Evolutionary conservation across 169 alveolate genomes (phyloP).

Genomic region (Cryptosporidium muris): DNA sequence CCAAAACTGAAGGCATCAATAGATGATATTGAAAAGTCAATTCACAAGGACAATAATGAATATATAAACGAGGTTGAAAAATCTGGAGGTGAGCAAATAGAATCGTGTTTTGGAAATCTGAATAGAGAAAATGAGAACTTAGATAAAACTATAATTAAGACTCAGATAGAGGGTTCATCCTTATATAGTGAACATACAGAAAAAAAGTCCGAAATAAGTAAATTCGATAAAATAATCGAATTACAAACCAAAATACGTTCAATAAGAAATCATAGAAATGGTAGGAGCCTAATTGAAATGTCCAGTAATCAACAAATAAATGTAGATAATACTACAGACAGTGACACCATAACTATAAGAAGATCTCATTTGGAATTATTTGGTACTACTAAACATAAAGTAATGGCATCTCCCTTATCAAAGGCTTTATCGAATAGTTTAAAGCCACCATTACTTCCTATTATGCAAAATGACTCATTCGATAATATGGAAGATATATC

Average conservation of each 20-base stretch:
- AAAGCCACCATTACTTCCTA: too few relatives aligned
- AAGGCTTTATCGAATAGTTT: too few relatives aligned
- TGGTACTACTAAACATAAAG: too few relatives aligned
- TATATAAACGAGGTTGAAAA: not conserved
- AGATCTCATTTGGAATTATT: too few relatives aligned
- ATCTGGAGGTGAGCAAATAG: not conserved
- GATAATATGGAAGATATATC: slow-evolving; percentile 19
- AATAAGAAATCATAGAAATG: slow-evolving; percentile 7
- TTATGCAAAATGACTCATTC: not conserved
- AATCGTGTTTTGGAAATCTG: not conserved
- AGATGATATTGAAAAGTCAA: not conserved
- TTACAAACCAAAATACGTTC: slow-evolving; percentile 51
- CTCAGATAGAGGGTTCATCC: not conserved
- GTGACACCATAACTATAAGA: not conserved
- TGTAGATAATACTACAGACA: not conserved
- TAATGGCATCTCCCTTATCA: too few relatives aligned
- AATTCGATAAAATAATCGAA: slow-evolving; percentile 35
- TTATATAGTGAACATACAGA: not conserved
- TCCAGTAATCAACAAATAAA: slow-evolving; percentile 36
- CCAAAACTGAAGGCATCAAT: not conserved
- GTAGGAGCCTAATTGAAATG: not conserved
- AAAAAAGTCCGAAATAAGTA: slow-evolving; percentile 8
- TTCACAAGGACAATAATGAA: not conserved
- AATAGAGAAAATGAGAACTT: not conserved
- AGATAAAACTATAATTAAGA: slow-evolving; percentile 6